These are phyloP conservation scores for Jamesozyma piceae DNA, from an alignment of 805 yeast species.

Conservation along the genomic window DNA sequence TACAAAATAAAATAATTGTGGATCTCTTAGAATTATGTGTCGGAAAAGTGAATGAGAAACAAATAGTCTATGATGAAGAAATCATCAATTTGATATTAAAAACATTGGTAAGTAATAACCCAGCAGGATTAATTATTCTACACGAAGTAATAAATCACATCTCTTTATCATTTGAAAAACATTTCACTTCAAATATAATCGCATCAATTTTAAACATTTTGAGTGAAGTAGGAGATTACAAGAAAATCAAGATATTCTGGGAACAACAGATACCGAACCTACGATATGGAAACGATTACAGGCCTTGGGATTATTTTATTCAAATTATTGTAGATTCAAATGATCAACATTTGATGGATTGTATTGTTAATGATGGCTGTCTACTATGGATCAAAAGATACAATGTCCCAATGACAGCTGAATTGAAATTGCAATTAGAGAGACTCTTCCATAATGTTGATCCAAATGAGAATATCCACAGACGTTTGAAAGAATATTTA, in stretches of 20 bases:
- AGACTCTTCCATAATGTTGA: conserved; percentile 9
- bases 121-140: conserved; percentile 10
- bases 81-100: conserved; percentile 14
- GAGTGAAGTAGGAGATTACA: conserved; percentile 17
- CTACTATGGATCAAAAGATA: conserved; percentile 21
- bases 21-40: conserved; percentile 10
- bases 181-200: conserved; percentile 9
- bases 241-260: conserved; percentile 21
- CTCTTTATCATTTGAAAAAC: background rate
- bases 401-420: conserved; percentile 14
- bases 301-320: conserved; percentile 24
- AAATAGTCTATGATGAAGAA: conserved; percentile 11
- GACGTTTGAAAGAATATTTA: background rate
- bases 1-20: conserved; percentile 7
- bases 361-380: conserved; percentile 16
- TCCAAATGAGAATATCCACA: conserved; percentile 1
- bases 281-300: conserved; percentile 12
- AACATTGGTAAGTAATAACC: conserved; percentile 12
- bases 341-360: conserved; percentile 10
- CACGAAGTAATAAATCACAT: conserved; percentile 14
- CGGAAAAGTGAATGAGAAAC: conserved; percentile 1
- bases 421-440: conserved; percentile 9
- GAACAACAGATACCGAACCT: conserved; percentile 7
- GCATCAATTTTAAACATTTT: conserved; percentile 13
- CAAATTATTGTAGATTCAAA: conserved; percentile 11